Percentiles rank a stretch among this genome's conserved stretches.
Conservation (phyloP, 2,329 filamentous ascomycete genomes). For the Sclerotinia nivalis region DNA sequence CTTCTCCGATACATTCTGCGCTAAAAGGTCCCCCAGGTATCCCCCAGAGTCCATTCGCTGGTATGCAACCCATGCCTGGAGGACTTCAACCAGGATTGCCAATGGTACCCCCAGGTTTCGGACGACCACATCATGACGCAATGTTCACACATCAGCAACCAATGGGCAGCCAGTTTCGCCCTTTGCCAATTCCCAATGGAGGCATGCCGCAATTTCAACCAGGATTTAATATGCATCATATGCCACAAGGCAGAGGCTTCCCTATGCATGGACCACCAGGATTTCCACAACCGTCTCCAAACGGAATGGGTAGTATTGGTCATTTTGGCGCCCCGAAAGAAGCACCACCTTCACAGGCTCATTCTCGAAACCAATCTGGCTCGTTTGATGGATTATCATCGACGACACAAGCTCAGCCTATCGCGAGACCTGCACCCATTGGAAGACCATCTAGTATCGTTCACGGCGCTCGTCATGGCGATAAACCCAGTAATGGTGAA, state of each 20-base stretch:
- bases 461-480: constrained; percentile 50
- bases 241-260: constrained; percentile 51
- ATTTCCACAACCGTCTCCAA: constrained; percentile 50
- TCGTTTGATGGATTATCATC: constrained; percentile 60
- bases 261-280: constrained; percentile 52
- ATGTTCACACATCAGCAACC: constrained; percentile 58
- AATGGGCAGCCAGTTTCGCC: constrained; percentile 55
- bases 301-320: constrained; percentile 45
- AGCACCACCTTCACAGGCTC: constrained; percentile 52
- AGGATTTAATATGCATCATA: constrained; percentile 61
- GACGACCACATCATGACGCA: constrained; percentile 48
- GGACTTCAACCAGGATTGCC: constrained; percentile 50
- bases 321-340: constrained; percentile 46
- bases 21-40: constrained; percentile 59
- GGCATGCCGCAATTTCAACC: constrained; percentile 54
- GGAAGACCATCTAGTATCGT: constrained; percentile 78
- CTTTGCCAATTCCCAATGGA: constrained; percentile 50
- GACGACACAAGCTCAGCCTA: constrained; percentile 64
- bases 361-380: constrained; percentile 74
- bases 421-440: constrained; percentile 82
- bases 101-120: constrained; percentile 48
- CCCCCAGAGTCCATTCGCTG: constrained; percentile 47
- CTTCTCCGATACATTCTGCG: constrained; percentile 62
- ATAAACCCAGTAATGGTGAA: constrained; percentile 48
- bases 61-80: constrained; percentile 58